Base-by-base conservation (phyloP, 176 grass and related monocot species). In the Oryza australiensis region DNA sequence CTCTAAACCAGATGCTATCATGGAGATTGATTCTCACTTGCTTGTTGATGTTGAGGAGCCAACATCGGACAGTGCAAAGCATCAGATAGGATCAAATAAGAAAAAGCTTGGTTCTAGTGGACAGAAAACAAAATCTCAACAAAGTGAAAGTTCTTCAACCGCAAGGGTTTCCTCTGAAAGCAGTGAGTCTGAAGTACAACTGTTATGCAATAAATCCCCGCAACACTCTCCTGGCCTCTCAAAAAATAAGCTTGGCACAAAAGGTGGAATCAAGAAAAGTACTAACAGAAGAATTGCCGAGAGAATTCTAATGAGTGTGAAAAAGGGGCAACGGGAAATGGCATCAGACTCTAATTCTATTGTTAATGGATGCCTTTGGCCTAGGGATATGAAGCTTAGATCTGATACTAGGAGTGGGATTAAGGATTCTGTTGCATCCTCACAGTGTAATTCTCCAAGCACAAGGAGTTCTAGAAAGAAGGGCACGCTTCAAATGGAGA, bases 151-250 rank as follows among this genome's bases (percentile, higher is more conserved):
- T 68, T 93, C 92, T 88, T 93, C 92, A 86, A 93, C 68, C 76
- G 90, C 85, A 86, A 93, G 78, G 77, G 68, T 82, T 89, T 83
- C 86, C 82, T 93, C 95, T 78, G 95, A 95, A 78, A 98, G 92
- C 70, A 97, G 92, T 5, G 87, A 94, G 12, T 97, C 94, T 76
- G 94, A 97, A 86, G 74, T 90, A 77, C 85, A 64, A 70, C 70
- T 74, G 30, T 57, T 74, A 80, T 85, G 84, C 35, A 86, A 76
- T 84, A 91, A 82, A 85, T 88, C 82, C 85, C 65, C 64, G 22
- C 87, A 79, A 26, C 73, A 85, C 32, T 87, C 86, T 72, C 63
- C 78, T 80, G 86, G 75, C 48, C 68, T 66, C 16, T 81, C 84
- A 43, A 91, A 91, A 91, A 37, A 51, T 75, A 94, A 94, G 73